Base-by-base conservation (phyloP, 1,139 yeast species). In the Candida tropicalis region DNA sequence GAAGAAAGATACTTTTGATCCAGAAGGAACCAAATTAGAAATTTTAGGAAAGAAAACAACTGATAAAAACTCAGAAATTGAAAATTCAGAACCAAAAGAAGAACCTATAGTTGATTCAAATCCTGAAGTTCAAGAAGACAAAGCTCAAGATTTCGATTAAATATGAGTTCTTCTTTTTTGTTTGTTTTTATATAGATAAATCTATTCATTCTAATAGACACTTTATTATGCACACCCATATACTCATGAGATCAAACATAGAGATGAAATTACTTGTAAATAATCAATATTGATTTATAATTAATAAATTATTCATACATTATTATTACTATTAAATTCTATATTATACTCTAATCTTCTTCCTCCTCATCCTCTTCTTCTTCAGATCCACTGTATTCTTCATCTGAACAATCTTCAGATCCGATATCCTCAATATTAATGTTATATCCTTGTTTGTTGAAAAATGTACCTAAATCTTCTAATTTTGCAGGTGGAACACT, bases 401-500 rank as follows among this genome's bases (percentile, higher is more conserved):
- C 53, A 22, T 38, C 52, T 11, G 22, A 41, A 15, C 58, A 69
- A 1, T 45, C 50, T 11, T 39, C 63, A 6, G 62, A 62, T 13
- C 53, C 56, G 27, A 82, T 62, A 43, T 77, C 81, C 52, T 86
- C 89, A 18, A 82, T 68, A 9, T 63, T 64, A 26, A 86, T 85
- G 0, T 65, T 62, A 57, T 86, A 91, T 0, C 96, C 96, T 37
- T 68, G 66, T 0, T 56, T 55, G 15, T 56, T 58, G 47, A 90
- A 78, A 44, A 74, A 81, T 13, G 59, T 60, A 33, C 65, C 63
- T 45, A 87, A 67, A 5, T 66, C 68, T 1, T 70, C 79, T 2
- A 70, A 61, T 56, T 83, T 84, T 1, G 82, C 70, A 4, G 93
- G 84, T 50, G 93, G 90, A 45, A 93, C 77, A 53, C 91, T 82